Evolutionary conservation across 305 asterid species (phyloP).

Genomic region (Fraxinus sp.): DNA sequence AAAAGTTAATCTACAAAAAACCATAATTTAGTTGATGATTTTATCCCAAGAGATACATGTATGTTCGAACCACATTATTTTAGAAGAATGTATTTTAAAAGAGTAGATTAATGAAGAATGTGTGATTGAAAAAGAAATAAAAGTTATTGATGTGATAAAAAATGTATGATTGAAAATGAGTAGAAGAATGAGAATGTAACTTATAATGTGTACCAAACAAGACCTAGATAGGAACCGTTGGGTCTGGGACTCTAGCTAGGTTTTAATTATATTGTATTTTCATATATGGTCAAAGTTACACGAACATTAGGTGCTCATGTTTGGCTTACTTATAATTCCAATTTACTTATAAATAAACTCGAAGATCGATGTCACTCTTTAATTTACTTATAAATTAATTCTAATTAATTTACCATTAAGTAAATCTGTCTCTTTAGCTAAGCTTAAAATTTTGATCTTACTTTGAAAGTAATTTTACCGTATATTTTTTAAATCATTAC

Average conservation of each 20-base stretch:
- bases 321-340: not conserved
- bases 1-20: not conserved
- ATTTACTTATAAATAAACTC: not conserved
- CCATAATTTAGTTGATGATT: conserved; percentile 23
- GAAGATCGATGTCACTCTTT: not conserved
- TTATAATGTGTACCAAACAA: not conserved
- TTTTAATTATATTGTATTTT: conserved; percentile 25
- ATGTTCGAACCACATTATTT: too few species aligned
- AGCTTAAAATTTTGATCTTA: not conserved
- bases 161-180: too few species aligned
- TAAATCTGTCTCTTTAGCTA: not conserved
- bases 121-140: too few species aligned
- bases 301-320: conserved; percentile 30
- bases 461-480: not conserved
- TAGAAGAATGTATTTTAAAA: too few species aligned
- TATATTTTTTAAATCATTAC: not conserved
- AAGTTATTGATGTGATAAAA: too few species aligned
- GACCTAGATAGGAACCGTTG: conserved; percentile 36
- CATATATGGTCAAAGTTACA: conserved; percentile 43
- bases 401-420: not conserved
- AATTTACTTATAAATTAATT: not conserved
- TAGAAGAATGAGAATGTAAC: not conserved
- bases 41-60: conserved; percentile 20
- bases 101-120: too few species aligned
- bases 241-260: conserved; percentile 10